Evolutionary conservation across 805 yeast species (phyloP).

Genomic region (Yamadazyma philogaea): DNA sequence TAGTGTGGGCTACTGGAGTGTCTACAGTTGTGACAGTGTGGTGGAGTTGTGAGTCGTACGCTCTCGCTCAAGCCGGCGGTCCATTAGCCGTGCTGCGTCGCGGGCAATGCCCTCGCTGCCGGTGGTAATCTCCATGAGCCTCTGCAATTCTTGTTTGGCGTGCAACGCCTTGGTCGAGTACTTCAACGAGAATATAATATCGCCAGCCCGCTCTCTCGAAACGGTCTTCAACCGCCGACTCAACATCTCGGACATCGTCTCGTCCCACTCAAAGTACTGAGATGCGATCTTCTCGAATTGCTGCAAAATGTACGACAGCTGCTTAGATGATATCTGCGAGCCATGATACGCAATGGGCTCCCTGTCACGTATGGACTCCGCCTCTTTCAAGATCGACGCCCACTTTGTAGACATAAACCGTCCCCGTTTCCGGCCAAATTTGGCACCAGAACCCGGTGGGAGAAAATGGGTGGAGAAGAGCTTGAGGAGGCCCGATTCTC

Average conservation of each 20-base stretch:
- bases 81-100: no score
- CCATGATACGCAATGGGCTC: no score
- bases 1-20: no score
- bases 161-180: neutral
- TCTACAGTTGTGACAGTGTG: no score
- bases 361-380: no score
- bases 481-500: neutral
- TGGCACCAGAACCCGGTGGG: neutral
- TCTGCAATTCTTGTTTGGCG: neutral
- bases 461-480: neutral
- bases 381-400: neutral
- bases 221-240: neutral
- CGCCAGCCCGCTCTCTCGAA: neutral
- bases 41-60: no score
- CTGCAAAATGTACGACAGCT: no score
- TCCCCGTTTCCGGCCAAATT: neutral
- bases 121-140: neutral
- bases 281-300: no score
- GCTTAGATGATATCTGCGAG: no score
- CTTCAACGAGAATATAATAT: conserved; percentile 14
- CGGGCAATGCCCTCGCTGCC: neutral
- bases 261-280: neutral
- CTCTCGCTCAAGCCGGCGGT: no score
- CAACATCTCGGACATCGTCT: neutral
- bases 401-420: neutral